phyloP scores from a whole-genome alignment of 1,284 basidiomycete species.

The Austroboletus novae-zelandiae region DNA sequence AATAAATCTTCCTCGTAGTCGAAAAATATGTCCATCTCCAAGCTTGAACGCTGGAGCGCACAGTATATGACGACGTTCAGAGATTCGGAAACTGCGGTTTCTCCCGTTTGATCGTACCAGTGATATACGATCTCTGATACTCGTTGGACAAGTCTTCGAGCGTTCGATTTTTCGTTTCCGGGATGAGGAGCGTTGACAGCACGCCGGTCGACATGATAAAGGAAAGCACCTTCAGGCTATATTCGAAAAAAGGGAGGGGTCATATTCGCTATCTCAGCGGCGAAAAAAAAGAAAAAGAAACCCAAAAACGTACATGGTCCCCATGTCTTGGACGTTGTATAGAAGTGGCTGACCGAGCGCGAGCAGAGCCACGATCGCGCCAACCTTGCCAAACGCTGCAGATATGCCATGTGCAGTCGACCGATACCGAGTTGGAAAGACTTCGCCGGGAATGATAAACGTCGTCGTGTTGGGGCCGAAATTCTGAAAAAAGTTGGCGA shows the following conservation, averaged over 20 bases:
- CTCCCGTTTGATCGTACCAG: slow-evolving; percentile 12
- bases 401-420: slow-evolving; percentile 72
- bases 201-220: slow-evolving; percentile 62
- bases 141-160: slow-evolving; percentile 60
- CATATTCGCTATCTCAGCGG: slow-evolving; percentile 2
- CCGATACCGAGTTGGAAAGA: slow-evolving; percentile 74
- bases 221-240: slow-evolving; percentile 47
- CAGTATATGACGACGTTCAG: neutral
- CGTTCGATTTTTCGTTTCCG: slow-evolving; percentile 56
- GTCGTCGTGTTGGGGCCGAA: slow-evolving; percentile 77
- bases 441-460: slow-evolving; percentile 68
- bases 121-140: slow-evolving; percentile 47
- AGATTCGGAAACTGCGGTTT: slow-evolving; percentile 2
- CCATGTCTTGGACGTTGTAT: slow-evolving; percentile 39
- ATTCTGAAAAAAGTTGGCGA: slow-evolving; percentile 55
- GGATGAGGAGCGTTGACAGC: slow-evolving; percentile 55
- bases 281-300: neutral
- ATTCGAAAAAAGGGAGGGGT: neutral
- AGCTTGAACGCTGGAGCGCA: neutral
- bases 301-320: slow-evolving; percentile 31
- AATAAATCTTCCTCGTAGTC: too few species aligned
- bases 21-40: too few species aligned
- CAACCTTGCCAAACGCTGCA: slow-evolving; percentile 66
- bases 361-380: slow-evolving; percentile 67
- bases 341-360: slow-evolving; percentile 44